These are phyloP conservation scores for Senecio squalidus DNA, from an alignment of 140 eudicot species.

Conservation along the genomic window DNA sequence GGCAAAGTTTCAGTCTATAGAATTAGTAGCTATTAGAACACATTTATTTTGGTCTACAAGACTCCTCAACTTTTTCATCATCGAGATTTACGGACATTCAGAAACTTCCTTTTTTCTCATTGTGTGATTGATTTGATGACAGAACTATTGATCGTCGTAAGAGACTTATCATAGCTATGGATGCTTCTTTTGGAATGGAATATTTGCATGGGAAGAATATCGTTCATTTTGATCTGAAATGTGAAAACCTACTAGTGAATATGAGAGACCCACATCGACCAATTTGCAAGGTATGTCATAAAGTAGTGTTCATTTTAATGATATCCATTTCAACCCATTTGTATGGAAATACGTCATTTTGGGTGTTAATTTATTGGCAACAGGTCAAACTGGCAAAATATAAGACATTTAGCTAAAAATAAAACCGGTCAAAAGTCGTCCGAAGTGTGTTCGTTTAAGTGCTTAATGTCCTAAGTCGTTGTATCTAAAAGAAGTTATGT, in stretches of 20 bases:
- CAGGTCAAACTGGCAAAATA: not conserved
- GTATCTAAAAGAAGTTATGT: not conserved
- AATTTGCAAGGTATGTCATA: slow-evolving; percentile 55
- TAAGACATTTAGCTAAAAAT: not conserved
- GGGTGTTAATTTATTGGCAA: not conserved
- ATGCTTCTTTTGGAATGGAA: slow-evolving; percentile 78
- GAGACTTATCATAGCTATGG: slow-evolving; percentile 68
- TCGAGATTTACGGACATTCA: not conserved
- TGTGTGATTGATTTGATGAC: slow-evolving; percentile 1
- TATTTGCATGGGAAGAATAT: slow-evolving; percentile 57
- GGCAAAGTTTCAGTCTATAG: not conserved
- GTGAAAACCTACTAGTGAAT: slow-evolving; percentile 60
- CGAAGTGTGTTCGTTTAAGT: not conserved
- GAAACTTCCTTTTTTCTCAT: not conserved
- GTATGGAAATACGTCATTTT: not conserved
- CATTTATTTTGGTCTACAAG: not conserved
- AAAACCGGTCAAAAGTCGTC: no score
- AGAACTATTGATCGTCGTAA: slow-evolving; percentile 73
- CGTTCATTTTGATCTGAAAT: slow-evolving; percentile 64
- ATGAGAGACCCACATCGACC: slow-evolving; percentile 71
- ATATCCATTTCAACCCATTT: not conserved
- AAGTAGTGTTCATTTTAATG: not conserved
- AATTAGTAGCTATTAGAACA: not conserved
- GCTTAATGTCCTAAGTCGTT: not conserved
- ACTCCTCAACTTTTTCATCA: not conserved